phyloP scores from a whole-genome alignment of 2,329 filamentous ascomycete genomes.

The Diplodia intermedia region DNA sequence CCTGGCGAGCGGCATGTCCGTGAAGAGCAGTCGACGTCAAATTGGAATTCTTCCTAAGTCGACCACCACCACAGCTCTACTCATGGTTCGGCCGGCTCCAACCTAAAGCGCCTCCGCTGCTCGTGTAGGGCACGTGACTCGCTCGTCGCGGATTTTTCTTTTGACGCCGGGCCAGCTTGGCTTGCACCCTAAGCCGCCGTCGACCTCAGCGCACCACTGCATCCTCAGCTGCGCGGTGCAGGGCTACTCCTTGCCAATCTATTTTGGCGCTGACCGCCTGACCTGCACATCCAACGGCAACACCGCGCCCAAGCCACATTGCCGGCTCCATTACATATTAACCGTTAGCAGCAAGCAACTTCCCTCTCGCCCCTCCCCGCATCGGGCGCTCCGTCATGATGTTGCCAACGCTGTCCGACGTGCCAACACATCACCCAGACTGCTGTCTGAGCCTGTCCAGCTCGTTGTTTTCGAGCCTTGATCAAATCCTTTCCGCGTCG shows the following conservation, averaged over 20 bases:
- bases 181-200: background rate
- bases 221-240: background rate
- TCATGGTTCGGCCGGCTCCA: background rate
- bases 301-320: slow-evolving; percentile 2
- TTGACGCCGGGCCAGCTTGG: background rate
- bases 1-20: background rate
- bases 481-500: slow-evolving; percentile 38
- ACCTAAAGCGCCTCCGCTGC: background rate
- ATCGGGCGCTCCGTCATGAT: slow-evolving; percentile 8
- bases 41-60: background rate
- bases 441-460: slow-evolving; percentile 48
- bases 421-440: slow-evolving; percentile 41
- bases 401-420: slow-evolving; percentile 18
- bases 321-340: background rate
- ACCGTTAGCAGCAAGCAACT: slow-evolving; percentile 2
- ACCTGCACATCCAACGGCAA: slow-evolving; percentile 18
- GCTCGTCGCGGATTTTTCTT: background rate
- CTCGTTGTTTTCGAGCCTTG: slow-evolving; percentile 41
- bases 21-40: slow-evolving; percentile 8
- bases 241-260: slow-evolving; percentile 14
- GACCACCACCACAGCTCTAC: background rate
- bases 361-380: background rate
- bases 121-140: slow-evolving; percentile 1
- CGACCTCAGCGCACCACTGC: slow-evolving; percentile 1
- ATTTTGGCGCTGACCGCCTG: slow-evolving; percentile 23